Evolutionary conservation across 2,329 filamentous ascomycete genomes (phyloP).

Genomic region (Apiospora phragmitis): DNA sequence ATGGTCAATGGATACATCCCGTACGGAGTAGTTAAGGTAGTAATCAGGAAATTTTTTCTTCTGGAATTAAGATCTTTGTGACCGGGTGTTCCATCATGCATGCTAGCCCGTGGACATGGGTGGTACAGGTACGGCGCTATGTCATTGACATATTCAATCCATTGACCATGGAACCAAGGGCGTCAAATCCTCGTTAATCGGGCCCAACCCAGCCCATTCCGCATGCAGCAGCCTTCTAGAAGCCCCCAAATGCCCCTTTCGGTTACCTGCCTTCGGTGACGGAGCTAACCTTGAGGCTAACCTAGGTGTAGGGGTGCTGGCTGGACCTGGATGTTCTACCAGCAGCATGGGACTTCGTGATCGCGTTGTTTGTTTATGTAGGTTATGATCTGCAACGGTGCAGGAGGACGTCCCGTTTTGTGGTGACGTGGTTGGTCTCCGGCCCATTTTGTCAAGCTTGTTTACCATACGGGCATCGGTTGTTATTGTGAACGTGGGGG

Average conservation of each 20-base stretch:
- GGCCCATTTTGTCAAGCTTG: not conserved
- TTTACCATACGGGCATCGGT: not conserved
- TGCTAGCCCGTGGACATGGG: not conserved
- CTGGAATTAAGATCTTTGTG: conserved; percentile 7
- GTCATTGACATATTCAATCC: not conserved
- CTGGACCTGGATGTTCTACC: not conserved
- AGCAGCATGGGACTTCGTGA: not conserved
- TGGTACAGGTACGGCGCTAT: not conserved
- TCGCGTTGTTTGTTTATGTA: not conserved
- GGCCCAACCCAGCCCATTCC: not conserved
- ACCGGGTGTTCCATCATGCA: conserved; percentile 2
- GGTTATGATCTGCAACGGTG: not conserved
- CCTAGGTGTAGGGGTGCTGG: not conserved
- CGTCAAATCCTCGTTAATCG: conserved; percentile 4
- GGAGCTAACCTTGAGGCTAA: not conserved
- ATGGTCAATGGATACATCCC: not conserved
- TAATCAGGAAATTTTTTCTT: conserved; percentile 1
- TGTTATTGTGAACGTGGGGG: not conserved
- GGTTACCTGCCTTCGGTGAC: not conserved
- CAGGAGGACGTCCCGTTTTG: not conserved
- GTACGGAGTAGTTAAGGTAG: not conserved
- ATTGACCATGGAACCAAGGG: not conserved
- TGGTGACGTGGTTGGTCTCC: too few species aligned
- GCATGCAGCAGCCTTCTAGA: conserved; percentile 7
- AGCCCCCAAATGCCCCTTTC: not conserved